These are phyloP conservation scores for Leccinum truebloodii DNA, from an alignment of 768 basidiomycete species.

Conservation along the genomic window DNA sequence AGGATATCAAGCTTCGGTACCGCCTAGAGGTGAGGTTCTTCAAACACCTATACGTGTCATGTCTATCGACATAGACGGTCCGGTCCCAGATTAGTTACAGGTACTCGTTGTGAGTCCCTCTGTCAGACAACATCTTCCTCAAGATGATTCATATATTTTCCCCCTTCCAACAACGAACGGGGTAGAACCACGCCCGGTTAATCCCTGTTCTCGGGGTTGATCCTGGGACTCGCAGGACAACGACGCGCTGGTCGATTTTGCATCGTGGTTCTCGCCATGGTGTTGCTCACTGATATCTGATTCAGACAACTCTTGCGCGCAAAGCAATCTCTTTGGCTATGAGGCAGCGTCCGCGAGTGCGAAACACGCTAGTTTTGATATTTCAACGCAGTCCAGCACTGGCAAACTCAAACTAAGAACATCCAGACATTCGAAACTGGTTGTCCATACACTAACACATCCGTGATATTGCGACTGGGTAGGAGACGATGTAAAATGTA, in stretches of 20 bases:
- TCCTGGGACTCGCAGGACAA: neutral
- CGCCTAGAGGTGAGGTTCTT: neutral
- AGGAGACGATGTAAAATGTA: slow-evolving; percentile 16
- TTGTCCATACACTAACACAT: slow-evolving; percentile 22
- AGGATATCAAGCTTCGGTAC: neutral
- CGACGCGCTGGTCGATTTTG: neutral
- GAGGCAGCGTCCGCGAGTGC: neutral
- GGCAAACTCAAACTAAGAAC: neutral
- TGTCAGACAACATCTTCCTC: neutral
- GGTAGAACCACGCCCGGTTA: neutral
- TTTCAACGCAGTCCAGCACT: neutral
- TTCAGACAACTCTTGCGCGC: neutral
- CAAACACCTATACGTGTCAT: neutral
- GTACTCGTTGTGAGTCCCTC: neutral
- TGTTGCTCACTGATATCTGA: neutral
- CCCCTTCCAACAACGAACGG: neutral
- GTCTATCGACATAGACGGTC: neutral
- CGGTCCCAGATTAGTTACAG: neutral
- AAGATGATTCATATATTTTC: neutral
- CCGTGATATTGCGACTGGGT: slow-evolving; percentile 16
- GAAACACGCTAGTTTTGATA: neutral
- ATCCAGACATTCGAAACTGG: slow-evolving; percentile 12
- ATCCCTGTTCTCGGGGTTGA: neutral
- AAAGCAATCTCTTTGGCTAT: neutral
- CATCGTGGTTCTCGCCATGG: neutral